Percentiles rank a stretch among this genome's conserved stretches.
phyloP scores from a whole-genome alignment of 805 yeast species.

The Zygosaccharomyces pseudorouxii region DNA sequence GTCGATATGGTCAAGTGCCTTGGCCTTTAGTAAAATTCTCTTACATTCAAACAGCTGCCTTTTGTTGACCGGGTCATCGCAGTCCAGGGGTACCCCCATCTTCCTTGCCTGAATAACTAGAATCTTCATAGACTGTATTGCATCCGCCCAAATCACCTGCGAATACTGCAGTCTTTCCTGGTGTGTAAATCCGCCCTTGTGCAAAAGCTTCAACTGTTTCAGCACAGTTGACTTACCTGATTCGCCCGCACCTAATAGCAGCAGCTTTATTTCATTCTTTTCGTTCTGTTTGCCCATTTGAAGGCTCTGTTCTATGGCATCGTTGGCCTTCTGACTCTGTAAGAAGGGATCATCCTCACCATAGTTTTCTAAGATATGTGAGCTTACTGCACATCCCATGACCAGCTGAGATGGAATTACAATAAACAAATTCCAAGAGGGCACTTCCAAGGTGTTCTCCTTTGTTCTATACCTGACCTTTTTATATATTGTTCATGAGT shows the following conservation, averaged over 20 bases:
- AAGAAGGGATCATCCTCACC: constrained; percentile 49
- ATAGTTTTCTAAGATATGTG: constrained; percentile 28
- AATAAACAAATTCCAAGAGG: too few relatives aligned
- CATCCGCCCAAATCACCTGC: constrained; percentile 90
- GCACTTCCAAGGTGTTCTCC: background rate
- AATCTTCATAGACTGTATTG: constrained; percentile 76
- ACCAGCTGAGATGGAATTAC: background rate
- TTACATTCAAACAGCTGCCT: constrained; percentile 45
- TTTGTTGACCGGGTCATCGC: constrained; percentile 47
- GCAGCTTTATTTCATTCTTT: constrained; percentile 59
- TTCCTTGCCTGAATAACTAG: constrained; percentile 72
- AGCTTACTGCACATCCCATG: constrained; percentile 73
- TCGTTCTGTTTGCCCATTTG: constrained; percentile 48
- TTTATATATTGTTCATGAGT: background rate
- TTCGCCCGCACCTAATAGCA: constrained; percentile 91
- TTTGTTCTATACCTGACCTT: background rate
- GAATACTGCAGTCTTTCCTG: constrained; percentile 77
- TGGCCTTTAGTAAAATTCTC: constrained; percentile 49
- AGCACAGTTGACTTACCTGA: constrained; percentile 90
- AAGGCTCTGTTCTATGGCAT: constrained; percentile 60
- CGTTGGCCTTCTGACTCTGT: constrained; percentile 51
- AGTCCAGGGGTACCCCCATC: constrained; percentile 57
- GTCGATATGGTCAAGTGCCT: constrained; percentile 58
- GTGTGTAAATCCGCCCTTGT: constrained; percentile 76
- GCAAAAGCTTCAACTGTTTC: constrained; percentile 81